Base-by-base conservation (phyloP, 805 yeast species). In the Candida gorgasii region DNA sequence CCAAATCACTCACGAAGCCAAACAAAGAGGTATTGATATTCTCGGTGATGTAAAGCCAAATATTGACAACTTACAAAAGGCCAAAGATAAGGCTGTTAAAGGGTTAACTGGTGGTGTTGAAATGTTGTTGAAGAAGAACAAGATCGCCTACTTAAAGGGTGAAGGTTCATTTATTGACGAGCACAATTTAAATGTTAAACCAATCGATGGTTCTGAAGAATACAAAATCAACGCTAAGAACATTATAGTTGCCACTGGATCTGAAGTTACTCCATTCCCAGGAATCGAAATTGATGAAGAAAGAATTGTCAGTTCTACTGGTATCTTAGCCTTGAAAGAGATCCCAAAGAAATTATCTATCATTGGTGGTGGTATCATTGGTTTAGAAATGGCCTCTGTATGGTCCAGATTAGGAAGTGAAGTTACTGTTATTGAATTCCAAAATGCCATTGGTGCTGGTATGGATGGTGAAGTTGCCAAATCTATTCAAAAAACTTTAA, bases 291-390 rank as follows among this genome's bases (percentile, higher is more conserved):
- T 93, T 52, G 99, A 93, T 62, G 98, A 93, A 73, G 95, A 92
- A 76, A 84, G 95, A 74, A 93, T 93, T 54, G 97, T 93, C 42
- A 78, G 96, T 27, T 89, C 97, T 23, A 93, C 99, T 36, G 99
- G 99, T 58, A 86, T 88, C 45, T 72, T 93, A 44, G 67, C 85
- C 17, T 77, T 93, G 57, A 78, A 80, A 65, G 96, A 90, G 75
- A 77, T 93, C 46, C 99, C 99, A 62, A 89, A 93, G 78, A 82
- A 77, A 65, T 60, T 93, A 62, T 85, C 92, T 54, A 82, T 93
- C 70, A 92, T 93, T 59, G 99, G 99, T 65, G 99, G 97, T 72
- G 99, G 99, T 78, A 92, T 93, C 73, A 93, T 93, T 65, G 99
- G 99, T 62, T 80, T 93, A 55, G 99, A 93, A 76, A 93, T 93